A percentile compares a stretch with the other conserved stretches of the same genome.
phyloP scores from a whole-genome alignment of 495 filamentous ascomycete species.

The Aspergillus wentii region DNA sequence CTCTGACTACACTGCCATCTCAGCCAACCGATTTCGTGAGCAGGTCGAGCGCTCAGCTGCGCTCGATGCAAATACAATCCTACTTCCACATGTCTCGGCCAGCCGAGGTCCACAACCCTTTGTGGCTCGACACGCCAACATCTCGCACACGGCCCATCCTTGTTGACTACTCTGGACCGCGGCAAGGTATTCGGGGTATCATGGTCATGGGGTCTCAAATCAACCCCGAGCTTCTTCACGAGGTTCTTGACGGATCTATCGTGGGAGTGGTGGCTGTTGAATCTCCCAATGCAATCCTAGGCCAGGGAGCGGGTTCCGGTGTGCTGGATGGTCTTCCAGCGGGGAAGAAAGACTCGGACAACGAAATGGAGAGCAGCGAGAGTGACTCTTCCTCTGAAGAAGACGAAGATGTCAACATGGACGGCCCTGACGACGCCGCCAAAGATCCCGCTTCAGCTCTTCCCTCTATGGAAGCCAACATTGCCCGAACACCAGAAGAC shows the following conservation, averaged over 20 bases:
- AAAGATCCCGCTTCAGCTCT: too few species aligned
- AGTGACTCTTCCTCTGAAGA: too few species aligned
- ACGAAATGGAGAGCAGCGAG: slow-evolving; percentile 11
- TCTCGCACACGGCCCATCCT: slow-evolving; percentile 44
- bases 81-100: slow-evolving; percentile 61
- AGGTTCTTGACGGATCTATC: slow-evolving; percentile 52
- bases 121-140: slow-evolving; percentile 47
- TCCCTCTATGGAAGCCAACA: slow-evolving; percentile 15
- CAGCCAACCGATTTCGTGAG: slow-evolving; percentile 57
- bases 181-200: slow-evolving; percentile 47
- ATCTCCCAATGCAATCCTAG: slow-evolving; percentile 29
- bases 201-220: slow-evolving; percentile 49
- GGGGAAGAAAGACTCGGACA: slow-evolving; percentile 1
- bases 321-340: too few species aligned
- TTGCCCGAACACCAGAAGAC: slow-evolving; percentile 29
- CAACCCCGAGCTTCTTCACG: slow-evolving; percentile 38
- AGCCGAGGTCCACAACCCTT: slow-evolving; percentile 23
- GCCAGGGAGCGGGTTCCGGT: neutral
- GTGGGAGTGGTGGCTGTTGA: slow-evolving; percentile 55
- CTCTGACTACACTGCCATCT: slow-evolving; percentile 44
- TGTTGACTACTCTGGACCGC: slow-evolving; percentile 50
- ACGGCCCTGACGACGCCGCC: slow-evolving; percentile 4
- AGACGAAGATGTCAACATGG: slow-evolving; percentile 24
- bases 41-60: slow-evolving; percentile 63
- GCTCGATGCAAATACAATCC: slow-evolving; percentile 75